phyloP scores from a whole-genome alignment of 441 rosid genomes.

The Manihot esculenta region DNA sequence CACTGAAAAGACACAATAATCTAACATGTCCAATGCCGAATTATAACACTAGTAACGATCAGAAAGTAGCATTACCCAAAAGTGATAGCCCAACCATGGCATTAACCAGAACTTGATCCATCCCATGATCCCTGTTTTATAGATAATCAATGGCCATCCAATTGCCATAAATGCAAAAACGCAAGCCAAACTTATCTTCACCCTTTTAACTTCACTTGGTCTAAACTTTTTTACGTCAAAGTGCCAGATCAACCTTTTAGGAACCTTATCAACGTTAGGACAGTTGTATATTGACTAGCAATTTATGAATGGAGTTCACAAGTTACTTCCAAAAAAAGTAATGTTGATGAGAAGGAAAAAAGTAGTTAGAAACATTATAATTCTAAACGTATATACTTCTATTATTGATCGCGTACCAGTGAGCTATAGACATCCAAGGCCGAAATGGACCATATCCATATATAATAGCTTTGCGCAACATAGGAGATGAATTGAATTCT shows the following conservation, averaged over 20 bases:
- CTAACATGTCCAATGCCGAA: not conserved
- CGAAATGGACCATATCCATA: slow-evolving; percentile 84
- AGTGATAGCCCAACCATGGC: slow-evolving; percentile 98
- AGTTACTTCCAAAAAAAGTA: not conserved
- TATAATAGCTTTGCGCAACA: slow-evolving; percentile 65
- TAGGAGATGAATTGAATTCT: slow-evolving; percentile 64
- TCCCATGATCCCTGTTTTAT: slow-evolving; percentile 70
- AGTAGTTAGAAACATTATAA: not conserved
- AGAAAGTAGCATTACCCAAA: slow-evolving; percentile 65
- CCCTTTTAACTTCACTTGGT: slow-evolving; percentile 71
- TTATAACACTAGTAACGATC: slow-evolving; percentile 7
- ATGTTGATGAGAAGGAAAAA: not conserved
- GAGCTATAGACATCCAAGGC: slow-evolving; percentile 97
- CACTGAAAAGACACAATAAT: not conserved
- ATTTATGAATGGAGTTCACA: not conserved
- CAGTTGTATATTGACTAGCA: slow-evolving; percentile 13
- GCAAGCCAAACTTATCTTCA: slow-evolving; percentile 89
- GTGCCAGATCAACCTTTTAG: slow-evolving; percentile 76
- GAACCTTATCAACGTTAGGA: slow-evolving; percentile 19
- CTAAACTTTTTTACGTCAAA: slow-evolving; percentile 79
- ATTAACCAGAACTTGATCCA: slow-evolving; percentile 92
- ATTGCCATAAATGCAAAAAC: slow-evolving; percentile 86
- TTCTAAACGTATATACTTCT: not conserved
- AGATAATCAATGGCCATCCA: slow-evolving; percentile 91
- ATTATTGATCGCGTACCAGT: slow-evolving; percentile 47